These are phyloP conservation scores for Imleria badia DNA, from an alignment of 768 basidiomycete genomes.

Conservation along the genomic window DNA sequence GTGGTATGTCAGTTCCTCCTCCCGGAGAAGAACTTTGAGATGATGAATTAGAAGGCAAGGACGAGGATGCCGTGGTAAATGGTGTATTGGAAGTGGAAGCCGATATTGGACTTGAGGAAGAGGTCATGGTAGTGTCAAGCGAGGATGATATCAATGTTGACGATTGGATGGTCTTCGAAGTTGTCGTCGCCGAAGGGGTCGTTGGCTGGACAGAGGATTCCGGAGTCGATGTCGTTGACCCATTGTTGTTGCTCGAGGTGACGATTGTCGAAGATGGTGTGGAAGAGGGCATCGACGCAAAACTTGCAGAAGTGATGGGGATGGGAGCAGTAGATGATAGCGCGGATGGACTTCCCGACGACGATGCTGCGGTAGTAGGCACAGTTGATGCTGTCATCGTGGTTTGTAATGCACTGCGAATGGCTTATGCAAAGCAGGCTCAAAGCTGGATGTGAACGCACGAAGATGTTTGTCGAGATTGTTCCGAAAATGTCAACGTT, in stretches of 20 bases:
- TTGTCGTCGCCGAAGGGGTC: constrained; percentile 16
- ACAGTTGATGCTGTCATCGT: constrained; percentile 13
- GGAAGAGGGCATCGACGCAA: constrained; percentile 11
- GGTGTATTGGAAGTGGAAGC: constrained; percentile 17
- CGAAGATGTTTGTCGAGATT: constrained; percentile 17
- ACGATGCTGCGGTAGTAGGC: constrained; percentile 6
- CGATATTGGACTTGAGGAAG: constrained; percentile 19
- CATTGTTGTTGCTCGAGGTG: constrained; percentile 16
- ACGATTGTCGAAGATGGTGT: constrained; percentile 15
- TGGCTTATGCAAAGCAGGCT: constrained; percentile 14
- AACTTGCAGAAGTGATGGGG: constrained; percentile 6
- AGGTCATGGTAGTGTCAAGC: constrained; percentile 3
- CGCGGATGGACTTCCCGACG: constrained; percentile 16
- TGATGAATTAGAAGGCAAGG: constrained; percentile 2
- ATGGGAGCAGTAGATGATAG: constrained; percentile 4
- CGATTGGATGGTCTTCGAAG: constrained; percentile 4
- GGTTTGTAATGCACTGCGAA: constrained; percentile 12
- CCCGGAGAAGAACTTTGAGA: constrained; percentile 10
- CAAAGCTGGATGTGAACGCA: constrained; percentile 20
- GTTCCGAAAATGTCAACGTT: constrained; percentile 9
- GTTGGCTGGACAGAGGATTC: constrained; percentile 23
- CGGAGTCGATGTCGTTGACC: constrained; percentile 19
- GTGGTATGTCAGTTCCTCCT: constrained; percentile 12
- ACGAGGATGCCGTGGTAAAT: constrained; percentile 8
- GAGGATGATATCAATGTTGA: constrained; percentile 13